A percentile compares a stretch with the other conserved stretches of the same genome.
Conservation (phyloP, 192 early-diverging fungal species). For the Spizellomyces sp. region DNA sequence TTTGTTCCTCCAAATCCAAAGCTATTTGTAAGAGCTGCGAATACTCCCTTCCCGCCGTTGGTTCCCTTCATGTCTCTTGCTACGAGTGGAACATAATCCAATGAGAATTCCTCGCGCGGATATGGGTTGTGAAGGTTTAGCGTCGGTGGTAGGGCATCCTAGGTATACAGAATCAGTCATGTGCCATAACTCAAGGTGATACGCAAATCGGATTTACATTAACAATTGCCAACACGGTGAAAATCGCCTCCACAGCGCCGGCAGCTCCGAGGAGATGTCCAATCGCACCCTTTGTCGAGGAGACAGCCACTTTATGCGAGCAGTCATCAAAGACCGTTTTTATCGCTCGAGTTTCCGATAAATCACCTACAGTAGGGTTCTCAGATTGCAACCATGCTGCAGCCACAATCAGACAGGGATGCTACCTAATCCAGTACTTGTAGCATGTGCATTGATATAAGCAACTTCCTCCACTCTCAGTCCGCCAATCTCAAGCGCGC, state of each 20-base stretch:
- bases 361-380: constrained; percentile 60
- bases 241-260: constrained; percentile 91
- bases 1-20: constrained; percentile 87
- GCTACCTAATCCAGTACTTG: constrained; percentile 75
- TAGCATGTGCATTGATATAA: constrained; percentile 96
- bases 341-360: constrained; percentile 85
- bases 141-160: constrained; percentile 81
- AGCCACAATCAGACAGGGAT: neutral
- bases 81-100: constrained; percentile 80
- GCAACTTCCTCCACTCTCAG: constrained; percentile 66
- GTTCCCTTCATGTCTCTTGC: constrained; percentile 53
- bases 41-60: constrained; percentile 47
- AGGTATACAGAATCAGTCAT: neutral
- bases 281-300: constrained; percentile 88
- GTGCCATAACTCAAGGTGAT: too few relatives aligned
- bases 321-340: constrained; percentile 64
- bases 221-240: constrained; percentile 77
- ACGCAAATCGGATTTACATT: constrained; percentile 37
- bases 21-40: constrained; percentile 79
- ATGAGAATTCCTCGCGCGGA: constrained; percentile 60
- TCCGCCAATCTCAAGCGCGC: constrained; percentile 69
- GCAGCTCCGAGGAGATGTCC: constrained; percentile 97
- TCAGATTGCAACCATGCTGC: neutral
- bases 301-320: constrained; percentile 59
- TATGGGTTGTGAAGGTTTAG: constrained; percentile 68